phyloP scores from a whole-genome alignment of 805 yeast species.

The Saccharomycopsis olivae region DNA sequence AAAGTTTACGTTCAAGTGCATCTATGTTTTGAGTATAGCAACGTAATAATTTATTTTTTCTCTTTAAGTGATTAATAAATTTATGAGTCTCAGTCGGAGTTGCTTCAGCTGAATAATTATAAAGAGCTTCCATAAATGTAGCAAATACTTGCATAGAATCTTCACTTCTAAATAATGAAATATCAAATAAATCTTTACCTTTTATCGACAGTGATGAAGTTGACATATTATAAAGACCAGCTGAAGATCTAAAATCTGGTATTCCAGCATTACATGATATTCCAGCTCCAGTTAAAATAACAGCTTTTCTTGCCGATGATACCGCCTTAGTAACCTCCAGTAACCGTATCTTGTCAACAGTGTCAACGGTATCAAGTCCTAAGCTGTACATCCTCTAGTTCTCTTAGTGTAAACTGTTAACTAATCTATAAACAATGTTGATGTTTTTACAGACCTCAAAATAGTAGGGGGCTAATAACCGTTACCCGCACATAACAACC shows the following conservation, averaged over 20 bases:
- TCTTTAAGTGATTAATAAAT: constrained; percentile 53
- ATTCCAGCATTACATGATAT: constrained; percentile 95
- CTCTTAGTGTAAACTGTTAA: no score
- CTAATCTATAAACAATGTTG: no score
- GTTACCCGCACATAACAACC: no score
- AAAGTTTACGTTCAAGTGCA: constrained; percentile 62
- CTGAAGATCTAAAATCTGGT: constrained; percentile 82
- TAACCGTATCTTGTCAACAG: no score
- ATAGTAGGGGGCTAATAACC: no score
- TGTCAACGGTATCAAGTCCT: no score
- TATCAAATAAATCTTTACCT: constrained; percentile 89
- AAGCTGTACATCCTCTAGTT: no score
- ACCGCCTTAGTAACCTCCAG: constrained; percentile 23
- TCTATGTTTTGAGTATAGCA: constrained; percentile 96
- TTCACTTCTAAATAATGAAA: constrained; percentile 64
- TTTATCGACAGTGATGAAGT: constrained; percentile 49
- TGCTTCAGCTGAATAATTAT: constrained; percentile 53
- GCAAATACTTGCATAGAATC: constrained; percentile 65
- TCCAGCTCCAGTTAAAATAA: constrained; percentile 89
- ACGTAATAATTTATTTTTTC: constrained; percentile 56
- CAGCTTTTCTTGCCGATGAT: constrained; percentile 33
- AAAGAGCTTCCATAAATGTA: constrained; percentile 77
- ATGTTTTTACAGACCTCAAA: no score
- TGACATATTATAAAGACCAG: constrained; percentile 69
- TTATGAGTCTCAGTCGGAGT: constrained; percentile 77